Conservation (phyloP, 2,329 filamentous ascomycete genomes). For the Leptosphaerulina australis region DNA sequence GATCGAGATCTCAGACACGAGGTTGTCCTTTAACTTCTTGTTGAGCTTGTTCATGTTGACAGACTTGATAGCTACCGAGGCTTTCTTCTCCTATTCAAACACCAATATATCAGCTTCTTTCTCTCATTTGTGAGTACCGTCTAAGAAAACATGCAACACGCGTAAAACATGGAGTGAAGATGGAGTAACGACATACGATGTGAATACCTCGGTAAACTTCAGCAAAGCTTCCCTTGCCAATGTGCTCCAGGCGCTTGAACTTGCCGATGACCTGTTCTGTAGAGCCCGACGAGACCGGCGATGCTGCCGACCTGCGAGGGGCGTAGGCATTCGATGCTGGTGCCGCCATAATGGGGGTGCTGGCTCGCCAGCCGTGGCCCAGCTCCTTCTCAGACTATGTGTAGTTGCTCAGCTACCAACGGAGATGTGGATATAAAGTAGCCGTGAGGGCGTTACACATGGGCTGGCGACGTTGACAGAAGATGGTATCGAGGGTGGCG, state of each 20-base stretch:
- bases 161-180: not conserved
- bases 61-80: conserved; percentile 93
- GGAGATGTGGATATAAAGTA: conserved; percentile 47
- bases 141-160: not conserved
- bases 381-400: conserved; percentile 17
- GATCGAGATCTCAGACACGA: conserved; percentile 94
- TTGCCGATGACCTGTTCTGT: conserved; percentile 65
- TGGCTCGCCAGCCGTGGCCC: conserved; percentile 36
- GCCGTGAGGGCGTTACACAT: conserved; percentile 49
- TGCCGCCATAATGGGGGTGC: conserved; percentile 46
- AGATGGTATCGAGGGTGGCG: conserved; percentile 2
- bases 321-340: conserved; percentile 37
- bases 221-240: conserved; percentile 97
- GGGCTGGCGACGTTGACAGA: conserved; percentile 28
- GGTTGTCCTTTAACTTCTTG: conserved; percentile 94
- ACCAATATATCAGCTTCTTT: not conserved
- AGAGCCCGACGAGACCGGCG: conserved; percentile 45
- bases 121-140: not conserved
- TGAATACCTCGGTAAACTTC: conserved; percentile 89
- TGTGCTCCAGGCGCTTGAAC: conserved; percentile 84
- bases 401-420: conserved; percentile 40
- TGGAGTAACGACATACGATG: conserved; percentile 65
- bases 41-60: conserved; percentile 90
- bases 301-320: conserved; percentile 45
- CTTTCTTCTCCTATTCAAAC: conserved; percentile 69